phyloP scores from a whole-genome alignment of 192 early-diverging fungal species.

The Diversispora eburnea region DNA sequence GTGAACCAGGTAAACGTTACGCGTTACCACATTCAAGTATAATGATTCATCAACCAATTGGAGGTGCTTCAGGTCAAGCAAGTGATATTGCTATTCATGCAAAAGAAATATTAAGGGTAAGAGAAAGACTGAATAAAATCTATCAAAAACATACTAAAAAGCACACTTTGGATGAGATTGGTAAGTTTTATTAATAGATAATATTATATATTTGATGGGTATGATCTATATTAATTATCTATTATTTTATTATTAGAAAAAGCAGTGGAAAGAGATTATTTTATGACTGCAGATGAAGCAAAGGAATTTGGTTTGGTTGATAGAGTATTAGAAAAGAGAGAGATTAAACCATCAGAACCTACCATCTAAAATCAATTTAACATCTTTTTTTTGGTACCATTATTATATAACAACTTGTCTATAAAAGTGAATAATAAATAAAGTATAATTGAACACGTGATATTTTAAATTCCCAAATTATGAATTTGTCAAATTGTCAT shows the following conservation, averaged over 20 bases:
- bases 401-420: too few relatives aligned
- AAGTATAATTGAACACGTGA: too few relatives aligned
- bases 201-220: neutral
- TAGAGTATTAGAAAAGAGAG: slow-evolving; percentile 73
- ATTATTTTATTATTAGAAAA: slow-evolving; percentile 52
- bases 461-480: too few relatives aligned
- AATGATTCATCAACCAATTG: slow-evolving; percentile 98
- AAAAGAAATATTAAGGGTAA: slow-evolving; percentile 84
- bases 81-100: slow-evolving; percentile 98
- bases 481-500: too few relatives aligned
- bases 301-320: slow-evolving; percentile 91
- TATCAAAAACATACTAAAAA: slow-evolving; percentile 83
- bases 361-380: too few relatives aligned
- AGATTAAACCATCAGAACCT: neutral
- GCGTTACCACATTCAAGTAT: slow-evolving; percentile 87
- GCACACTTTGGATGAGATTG: slow-evolving; percentile 75
- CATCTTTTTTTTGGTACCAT: too few relatives aligned
- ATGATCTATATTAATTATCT: neutral
- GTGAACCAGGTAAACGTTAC: slow-evolving; percentile 81
- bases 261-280: slow-evolving; percentile 92
- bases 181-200: slow-evolving; percentile 38
- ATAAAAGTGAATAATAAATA: too few relatives aligned
- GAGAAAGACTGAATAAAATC: slow-evolving; percentile 78
- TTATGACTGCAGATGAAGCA: slow-evolving; percentile 88
- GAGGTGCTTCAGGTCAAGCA: slow-evolving; percentile 91